Conservation (phyloP, 306 rosid genomes). For the Dalbergia cultrata region DNA sequence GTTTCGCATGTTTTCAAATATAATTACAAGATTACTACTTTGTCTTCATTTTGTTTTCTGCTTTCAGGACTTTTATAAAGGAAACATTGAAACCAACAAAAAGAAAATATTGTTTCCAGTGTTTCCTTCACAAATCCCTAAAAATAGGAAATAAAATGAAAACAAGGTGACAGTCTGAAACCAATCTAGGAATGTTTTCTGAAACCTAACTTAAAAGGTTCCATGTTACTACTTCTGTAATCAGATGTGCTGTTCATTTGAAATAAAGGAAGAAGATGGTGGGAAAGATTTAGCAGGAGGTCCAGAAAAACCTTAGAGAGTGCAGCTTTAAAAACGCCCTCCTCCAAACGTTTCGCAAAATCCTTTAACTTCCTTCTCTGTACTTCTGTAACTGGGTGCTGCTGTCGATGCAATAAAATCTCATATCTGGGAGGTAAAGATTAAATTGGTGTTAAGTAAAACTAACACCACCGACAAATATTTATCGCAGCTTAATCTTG, state of each 20-base stretch:
- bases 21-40: too few species aligned
- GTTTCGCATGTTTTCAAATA: too few species aligned
- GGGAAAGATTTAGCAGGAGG: constrained; percentile 24
- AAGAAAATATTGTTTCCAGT: too few species aligned
- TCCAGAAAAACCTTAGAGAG: constrained; percentile 61
- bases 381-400: constrained; percentile 53
- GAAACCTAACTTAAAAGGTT: constrained; percentile 2
- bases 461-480: background rate
- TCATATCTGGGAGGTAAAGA: constrained; percentile 62
- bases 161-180: too few species aligned
- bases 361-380: constrained; percentile 60
- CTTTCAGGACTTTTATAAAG: too few species aligned
- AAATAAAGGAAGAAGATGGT: constrained; percentile 5
- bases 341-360: constrained; percentile 86
- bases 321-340: constrained; percentile 73
- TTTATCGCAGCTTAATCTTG: background rate
- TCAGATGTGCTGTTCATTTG: constrained; percentile 12
- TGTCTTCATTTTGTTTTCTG: too few species aligned
- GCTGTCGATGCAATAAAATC: constrained; percentile 59
- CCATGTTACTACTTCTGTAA: constrained; percentile 36
- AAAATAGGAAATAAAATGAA: too few species aligned
- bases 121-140: too few species aligned
- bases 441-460: constrained; percentile 27
- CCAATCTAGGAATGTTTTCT: too few species aligned
- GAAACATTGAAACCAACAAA: too few species aligned